Evolutionary conservation across 116 monocot genomes (phyloP).

Genomic region (Phalaenopsis hybrid): DNA sequence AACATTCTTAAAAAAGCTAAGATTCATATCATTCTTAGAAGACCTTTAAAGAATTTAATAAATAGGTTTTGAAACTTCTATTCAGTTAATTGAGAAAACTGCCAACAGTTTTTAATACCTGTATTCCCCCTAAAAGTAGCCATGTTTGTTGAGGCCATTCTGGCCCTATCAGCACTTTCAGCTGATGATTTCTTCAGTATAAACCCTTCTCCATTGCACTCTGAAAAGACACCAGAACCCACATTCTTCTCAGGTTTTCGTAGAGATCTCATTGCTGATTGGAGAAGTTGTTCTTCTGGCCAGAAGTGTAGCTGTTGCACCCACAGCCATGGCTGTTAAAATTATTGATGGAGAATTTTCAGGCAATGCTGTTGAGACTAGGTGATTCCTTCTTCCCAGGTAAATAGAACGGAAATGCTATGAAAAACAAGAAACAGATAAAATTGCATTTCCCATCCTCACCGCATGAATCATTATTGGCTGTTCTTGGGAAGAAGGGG

Average conservation of each 20-base stretch:
- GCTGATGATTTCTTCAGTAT: slow-evolving; percentile 68
- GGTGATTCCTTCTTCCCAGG: slow-evolving; percentile 9
- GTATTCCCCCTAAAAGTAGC: slow-evolving; percentile 28
- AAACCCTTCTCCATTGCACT: slow-evolving; percentile 91
- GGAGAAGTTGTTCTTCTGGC: slow-evolving; percentile 37
- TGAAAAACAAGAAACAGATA: not conserved
- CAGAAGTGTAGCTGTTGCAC: slow-evolving; percentile 56
- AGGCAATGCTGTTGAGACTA: slow-evolving; percentile 43
- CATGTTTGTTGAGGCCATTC: slow-evolving; percentile 66
- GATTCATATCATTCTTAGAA: too few species aligned
- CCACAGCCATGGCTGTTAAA: slow-evolving; percentile 49
- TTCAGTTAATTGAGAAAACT: too few species aligned
- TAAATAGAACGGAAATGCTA: not conserved
- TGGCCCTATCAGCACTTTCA: slow-evolving; percentile 62
- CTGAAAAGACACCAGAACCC: slow-evolving; percentile 72
- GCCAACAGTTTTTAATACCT: too few species aligned
- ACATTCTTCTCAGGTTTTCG: slow-evolving; percentile 70
- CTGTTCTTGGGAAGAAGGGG: not conserved
- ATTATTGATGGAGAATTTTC: slow-evolving; percentile 53
- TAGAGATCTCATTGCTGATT: slow-evolving; percentile 19
- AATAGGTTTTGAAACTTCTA: too few species aligned
- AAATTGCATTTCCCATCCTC: not conserved
- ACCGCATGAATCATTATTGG: not conserved
- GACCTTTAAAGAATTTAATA: too few species aligned
- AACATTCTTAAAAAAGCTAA: too few species aligned